Conservation (phyloP, 176 grass and related monocot genomes). For the Oryza brachyantha region DNA sequence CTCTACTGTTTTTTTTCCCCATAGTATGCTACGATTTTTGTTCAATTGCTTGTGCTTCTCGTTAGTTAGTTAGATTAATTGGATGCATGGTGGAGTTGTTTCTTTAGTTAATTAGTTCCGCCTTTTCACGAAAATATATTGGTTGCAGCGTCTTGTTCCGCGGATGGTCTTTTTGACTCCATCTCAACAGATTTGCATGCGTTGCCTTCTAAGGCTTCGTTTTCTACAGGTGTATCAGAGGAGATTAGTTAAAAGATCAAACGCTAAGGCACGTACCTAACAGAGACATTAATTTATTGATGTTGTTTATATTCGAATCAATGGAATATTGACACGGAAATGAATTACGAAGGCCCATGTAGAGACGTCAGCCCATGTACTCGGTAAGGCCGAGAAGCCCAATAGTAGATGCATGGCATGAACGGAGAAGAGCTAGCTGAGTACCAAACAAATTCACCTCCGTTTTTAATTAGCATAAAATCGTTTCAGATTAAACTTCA, state of each 20-base stretch:
- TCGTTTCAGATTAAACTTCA: not conserved
- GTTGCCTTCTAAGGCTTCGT: slow-evolving; percentile 31
- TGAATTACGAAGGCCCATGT: not conserved
- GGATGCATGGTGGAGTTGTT: not conserved
- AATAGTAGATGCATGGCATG: not conserved
- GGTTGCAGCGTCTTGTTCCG: slow-evolving; percentile 31
- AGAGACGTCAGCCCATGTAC: not conserved
- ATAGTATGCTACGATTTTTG: not conserved
- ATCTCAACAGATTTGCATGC: not conserved
- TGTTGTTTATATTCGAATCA: not conserved
- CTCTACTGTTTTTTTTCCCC: not conserved
- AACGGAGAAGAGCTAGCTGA: not conserved
- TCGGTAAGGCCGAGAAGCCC: not conserved
- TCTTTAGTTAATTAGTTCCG: not conserved
- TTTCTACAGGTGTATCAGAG: not conserved
- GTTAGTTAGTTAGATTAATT: not conserved
- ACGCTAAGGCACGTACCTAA: not conserved
- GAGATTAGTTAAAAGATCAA: not conserved
- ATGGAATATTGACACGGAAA: not conserved
- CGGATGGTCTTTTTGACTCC: not conserved
- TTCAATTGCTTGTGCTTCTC: not conserved
- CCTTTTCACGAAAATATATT: slow-evolving; percentile 4
- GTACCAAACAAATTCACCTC: not conserved
- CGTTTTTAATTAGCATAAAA: not conserved
- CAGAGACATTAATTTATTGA: not conserved